Conservation (phyloP, 2,329 filamentous ascomycete genomes). For the Nemania sp. region DNA sequence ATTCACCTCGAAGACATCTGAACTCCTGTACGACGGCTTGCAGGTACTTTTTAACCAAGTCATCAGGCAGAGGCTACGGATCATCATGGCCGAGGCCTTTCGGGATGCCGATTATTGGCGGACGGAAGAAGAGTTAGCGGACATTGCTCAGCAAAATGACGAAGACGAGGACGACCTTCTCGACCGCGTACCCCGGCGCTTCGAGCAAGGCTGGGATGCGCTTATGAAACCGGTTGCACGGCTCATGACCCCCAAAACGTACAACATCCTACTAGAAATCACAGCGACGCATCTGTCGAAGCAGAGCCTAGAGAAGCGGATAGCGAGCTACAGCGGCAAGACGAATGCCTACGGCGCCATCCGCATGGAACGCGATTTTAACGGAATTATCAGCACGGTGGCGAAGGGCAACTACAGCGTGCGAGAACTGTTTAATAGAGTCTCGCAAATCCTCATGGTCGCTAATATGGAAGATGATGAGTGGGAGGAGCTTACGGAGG, state of each 20-base stretch:
- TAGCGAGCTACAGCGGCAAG: constrained; percentile 78
- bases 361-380: constrained; percentile 71
- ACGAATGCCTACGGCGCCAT: constrained; percentile 76
- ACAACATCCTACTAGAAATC: constrained; percentile 72
- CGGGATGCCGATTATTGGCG: constrained; percentile 86
- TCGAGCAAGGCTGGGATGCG: constrained; percentile 82
- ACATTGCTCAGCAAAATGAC: constrained; percentile 57
- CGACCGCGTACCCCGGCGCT: constrained; percentile 76
- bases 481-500: constrained; percentile 66
- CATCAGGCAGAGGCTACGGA: constrained; percentile 80
- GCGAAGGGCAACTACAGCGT: constrained; percentile 66
- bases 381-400: constrained; percentile 65
- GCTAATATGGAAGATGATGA: constrained; percentile 83
- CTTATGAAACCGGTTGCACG: constrained; percentile 84
- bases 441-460: constrained; percentile 71
- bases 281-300: constrained; percentile 76
- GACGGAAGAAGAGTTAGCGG: constrained; percentile 62
- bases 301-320: constrained; percentile 77
- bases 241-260: constrained; percentile 78
- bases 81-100: constrained; percentile 85
- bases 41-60: constrained; percentile 87
- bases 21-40: constrained; percentile 82
- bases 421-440: constrained; percentile 67
- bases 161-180: constrained; percentile 56
- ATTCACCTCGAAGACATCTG: constrained; percentile 77